Evolutionary conservation across 805 yeast species (phyloP).

Genomic region (Metschnikowia chrysomelidarum): DNA sequence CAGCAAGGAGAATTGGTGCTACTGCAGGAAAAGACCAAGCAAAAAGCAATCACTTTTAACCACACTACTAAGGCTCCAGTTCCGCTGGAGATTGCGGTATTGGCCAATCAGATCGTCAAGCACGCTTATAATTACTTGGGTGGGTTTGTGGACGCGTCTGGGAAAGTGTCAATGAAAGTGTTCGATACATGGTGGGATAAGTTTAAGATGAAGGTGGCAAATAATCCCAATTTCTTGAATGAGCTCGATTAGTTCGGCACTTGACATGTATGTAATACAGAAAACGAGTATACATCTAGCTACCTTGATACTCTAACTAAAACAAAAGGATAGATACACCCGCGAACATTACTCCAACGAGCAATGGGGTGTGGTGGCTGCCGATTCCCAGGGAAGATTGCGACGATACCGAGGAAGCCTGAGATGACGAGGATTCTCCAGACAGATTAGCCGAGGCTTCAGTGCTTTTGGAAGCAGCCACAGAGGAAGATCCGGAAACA

Average conservation of each 20-base stretch:
- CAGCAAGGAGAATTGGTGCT: constrained; percentile 61
- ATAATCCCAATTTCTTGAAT: constrained; percentile 81
- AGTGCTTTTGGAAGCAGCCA: no score
- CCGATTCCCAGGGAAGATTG: constrained; percentile 6
- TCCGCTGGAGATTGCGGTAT: constrained; percentile 41
- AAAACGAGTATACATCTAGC: neutral
- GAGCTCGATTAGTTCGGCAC: constrained; percentile 15
- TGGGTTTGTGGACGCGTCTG: constrained; percentile 77
- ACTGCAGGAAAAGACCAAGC: constrained; percentile 37
- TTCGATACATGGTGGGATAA: constrained; percentile 97
- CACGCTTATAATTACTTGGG: constrained; percentile 90
- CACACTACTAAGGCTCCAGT: constrained; percentile 16
- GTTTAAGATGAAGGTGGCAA: constrained; percentile 69
- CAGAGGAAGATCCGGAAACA: no score
- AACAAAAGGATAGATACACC: constrained; percentile 15
- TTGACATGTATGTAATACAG: no score
- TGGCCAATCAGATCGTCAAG: constrained; percentile 85
- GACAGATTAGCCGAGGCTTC: no score
- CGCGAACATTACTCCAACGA: constrained; percentile 12
- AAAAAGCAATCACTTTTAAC: constrained; percentile 23
- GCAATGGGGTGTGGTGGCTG: constrained; percentile 7
- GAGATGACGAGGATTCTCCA: no score
- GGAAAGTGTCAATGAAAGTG: constrained; percentile 81
- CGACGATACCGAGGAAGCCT: constrained; percentile 3
- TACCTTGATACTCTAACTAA: no score